Percentiles rank a stretch among this genome's conserved stretches.
These are phyloP conservation scores for Fusarium penzigii DNA, from an alignment of 2,329 filamentous ascomycete species.

Conservation along the genomic window DNA sequence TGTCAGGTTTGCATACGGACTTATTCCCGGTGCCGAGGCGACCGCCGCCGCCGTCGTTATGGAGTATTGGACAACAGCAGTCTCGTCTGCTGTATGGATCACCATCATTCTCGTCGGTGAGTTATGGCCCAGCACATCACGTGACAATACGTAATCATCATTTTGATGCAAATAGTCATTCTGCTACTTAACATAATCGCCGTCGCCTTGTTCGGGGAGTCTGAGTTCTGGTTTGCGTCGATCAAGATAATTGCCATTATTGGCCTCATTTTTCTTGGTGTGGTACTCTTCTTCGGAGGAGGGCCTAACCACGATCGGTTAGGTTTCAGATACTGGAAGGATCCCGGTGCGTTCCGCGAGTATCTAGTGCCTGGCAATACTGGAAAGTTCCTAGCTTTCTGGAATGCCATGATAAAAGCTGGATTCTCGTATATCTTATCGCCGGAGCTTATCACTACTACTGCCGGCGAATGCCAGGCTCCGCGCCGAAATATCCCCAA, in stretches of 20 bases:
- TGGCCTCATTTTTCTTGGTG: slow-evolving; percentile 53
- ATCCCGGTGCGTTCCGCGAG: slow-evolving; percentile 47
- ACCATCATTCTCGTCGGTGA: slow-evolving; percentile 54
- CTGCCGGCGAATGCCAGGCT: slow-evolving; percentile 65
- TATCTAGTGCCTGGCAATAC: slow-evolving; percentile 49
- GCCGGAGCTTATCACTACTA: slow-evolving; percentile 63
- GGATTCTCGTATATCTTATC: slow-evolving; percentile 64
- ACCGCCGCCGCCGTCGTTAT: slow-evolving; percentile 58
- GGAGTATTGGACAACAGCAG: slow-evolving; percentile 57
- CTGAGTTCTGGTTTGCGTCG: slow-evolving; percentile 62
- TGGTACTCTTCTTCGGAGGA: slow-evolving; percentile 52
- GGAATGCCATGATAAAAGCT: slow-evolving; percentile 57
- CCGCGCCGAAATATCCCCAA: slow-evolving; percentile 68
- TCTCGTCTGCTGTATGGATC: slow-evolving; percentile 58
- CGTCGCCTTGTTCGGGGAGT: slow-evolving; percentile 59
- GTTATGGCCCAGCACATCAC: too few relatives aligned
- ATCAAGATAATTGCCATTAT: slow-evolving; percentile 61
- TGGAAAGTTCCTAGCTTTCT: slow-evolving; percentile 60
- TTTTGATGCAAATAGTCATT: too few relatives aligned
- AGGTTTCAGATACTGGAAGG: slow-evolving; percentile 41
- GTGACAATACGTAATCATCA: too few relatives aligned
- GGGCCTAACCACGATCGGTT: slow-evolving; percentile 50
- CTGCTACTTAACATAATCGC: slow-evolving; percentile 57
- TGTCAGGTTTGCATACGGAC: slow-evolving; percentile 56
- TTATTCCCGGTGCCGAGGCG: slow-evolving; percentile 57